Conservation (phyloP, 306 rosid genomes). For the Leucaena leucocephala region DNA sequence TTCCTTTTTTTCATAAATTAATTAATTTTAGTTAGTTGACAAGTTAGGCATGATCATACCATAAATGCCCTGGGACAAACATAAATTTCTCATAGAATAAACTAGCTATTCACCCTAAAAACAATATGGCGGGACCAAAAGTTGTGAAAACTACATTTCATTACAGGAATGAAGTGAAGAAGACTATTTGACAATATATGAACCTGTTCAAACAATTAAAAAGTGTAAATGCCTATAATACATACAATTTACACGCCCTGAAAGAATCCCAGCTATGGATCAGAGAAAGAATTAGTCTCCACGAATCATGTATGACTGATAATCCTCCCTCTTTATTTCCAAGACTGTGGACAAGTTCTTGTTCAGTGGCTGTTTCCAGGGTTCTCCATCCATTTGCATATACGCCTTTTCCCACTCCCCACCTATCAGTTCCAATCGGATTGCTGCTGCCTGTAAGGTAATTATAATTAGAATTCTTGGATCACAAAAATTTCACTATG, state of each 20-base stretch:
- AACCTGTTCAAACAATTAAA: background rate
- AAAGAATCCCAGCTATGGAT: conserved; percentile 14
- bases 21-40: background rate
- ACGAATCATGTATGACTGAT: conserved; percentile 67
- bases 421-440: conserved; percentile 90
- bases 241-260: conserved; percentile 32
- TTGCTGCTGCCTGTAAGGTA: conserved; percentile 73
- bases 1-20: no score
- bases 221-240: conserved; percentile 9
- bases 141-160: background rate
- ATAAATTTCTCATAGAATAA: background rate
- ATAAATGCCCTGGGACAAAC: background rate
- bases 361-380: conserved; percentile 90
- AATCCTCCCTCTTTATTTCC: conserved; percentile 83
- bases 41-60: background rate
- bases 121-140: background rate
- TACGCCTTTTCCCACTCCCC: conserved; percentile 86
- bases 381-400: conserved; percentile 98
- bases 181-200: background rate
- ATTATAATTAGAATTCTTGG: background rate
- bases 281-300: conserved; percentile 54
- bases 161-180: background rate
- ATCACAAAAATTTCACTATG: background rate
- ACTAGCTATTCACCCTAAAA: no score
- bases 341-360: conserved; percentile 70